Base-by-base conservation (phyloP, 768 basidiomycete species). In the Rhodosporidiobolus sp. region DNA sequence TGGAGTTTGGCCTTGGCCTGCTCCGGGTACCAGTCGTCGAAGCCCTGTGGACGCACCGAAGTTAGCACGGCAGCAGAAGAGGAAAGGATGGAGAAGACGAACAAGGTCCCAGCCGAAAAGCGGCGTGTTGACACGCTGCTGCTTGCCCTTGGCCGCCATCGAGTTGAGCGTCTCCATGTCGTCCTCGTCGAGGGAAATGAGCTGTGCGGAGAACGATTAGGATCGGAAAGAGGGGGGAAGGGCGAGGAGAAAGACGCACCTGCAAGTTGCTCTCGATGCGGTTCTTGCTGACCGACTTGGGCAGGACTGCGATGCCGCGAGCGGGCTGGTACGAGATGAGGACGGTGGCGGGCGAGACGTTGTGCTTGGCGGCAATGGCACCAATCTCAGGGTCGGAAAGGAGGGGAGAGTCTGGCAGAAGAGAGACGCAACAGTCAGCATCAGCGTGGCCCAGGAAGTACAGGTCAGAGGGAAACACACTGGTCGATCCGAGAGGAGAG, bases 261-360 rank as follows among this genome's bases (percentile, higher is more conserved):
- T 28, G 52, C 24, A 53, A 28, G n/a, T 53, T 53, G 52, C 52
- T 53, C 38, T 59, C 58, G 26, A 59, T 59, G 38, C 38, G 58
- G n/a, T 11, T 14, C 22, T 38, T 59, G 58, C 38, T 43, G 49
- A 91, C 90, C 14, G 88, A 90, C 83, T 92, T 92, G 43, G 89
- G 84, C 54, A 92, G 82, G 32, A 90, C 90, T 46, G 90, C 84
- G 56, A 87, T 82, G 54, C 85, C 87, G 79, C 89, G 89, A 20
- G 85, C 83, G 65, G 89, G 87, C 74, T 91, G 89, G 56, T 90
- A 83, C 1, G 89, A 89, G 63, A 90, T 82, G 67, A 91, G 84
- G 67, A 91, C 80, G 69, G 87, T 88, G 32, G 87, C 86, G 19
- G 88, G 86, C 20, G 82, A 76, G 43, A 88, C 87, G 17, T 78